Conservation (phyloP, 495 filamentous ascomycete species). For the Xylaria acuta region DNA sequence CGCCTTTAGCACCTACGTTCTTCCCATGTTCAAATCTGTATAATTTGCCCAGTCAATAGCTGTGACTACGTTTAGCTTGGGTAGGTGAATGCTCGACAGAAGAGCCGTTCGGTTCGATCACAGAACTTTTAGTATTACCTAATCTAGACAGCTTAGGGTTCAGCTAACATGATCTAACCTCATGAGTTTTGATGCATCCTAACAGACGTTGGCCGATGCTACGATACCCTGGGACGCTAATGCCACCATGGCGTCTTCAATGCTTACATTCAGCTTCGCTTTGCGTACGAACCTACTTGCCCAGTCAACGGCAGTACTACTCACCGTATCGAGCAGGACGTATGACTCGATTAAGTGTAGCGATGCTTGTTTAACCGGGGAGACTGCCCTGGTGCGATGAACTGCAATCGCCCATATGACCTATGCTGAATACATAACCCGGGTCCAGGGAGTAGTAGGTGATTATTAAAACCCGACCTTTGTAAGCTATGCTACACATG, state of each 20-base stretch:
- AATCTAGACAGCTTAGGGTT: not conserved
- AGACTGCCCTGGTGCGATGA: not conserved
- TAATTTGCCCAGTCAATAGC: not conserved
- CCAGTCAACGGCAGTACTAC: not conserved
- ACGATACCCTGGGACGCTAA: conserved; percentile 8
- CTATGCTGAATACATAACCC: not conserved
- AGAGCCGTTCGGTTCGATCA: not conserved
- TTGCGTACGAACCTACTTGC: not conserved
- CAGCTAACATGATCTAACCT: not conserved
- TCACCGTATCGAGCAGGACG: not conserved
- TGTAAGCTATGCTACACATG: conserved; percentile 2
- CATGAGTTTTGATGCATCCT: conserved; percentile 2
- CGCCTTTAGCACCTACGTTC: too few relatives aligned
- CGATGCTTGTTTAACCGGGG: conserved; percentile 9
- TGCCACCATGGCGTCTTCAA: not conserved
- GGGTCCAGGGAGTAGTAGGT: not conserved
- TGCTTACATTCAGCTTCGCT: not conserved
- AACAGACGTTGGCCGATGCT: conserved; percentile 10
- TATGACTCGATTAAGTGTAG: conserved; percentile 1
- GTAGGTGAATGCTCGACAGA: conserved; percentile 1
- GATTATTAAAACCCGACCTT: conserved; percentile 6
- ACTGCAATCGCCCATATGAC: conserved; percentile 2
- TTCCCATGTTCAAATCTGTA: not conserved
- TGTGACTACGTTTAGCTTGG: not conserved
- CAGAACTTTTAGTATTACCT: not conserved